Evolutionary conservation across 345 rosid genomes (phyloP).

Genomic region (Eucalyptus curtisii): DNA sequence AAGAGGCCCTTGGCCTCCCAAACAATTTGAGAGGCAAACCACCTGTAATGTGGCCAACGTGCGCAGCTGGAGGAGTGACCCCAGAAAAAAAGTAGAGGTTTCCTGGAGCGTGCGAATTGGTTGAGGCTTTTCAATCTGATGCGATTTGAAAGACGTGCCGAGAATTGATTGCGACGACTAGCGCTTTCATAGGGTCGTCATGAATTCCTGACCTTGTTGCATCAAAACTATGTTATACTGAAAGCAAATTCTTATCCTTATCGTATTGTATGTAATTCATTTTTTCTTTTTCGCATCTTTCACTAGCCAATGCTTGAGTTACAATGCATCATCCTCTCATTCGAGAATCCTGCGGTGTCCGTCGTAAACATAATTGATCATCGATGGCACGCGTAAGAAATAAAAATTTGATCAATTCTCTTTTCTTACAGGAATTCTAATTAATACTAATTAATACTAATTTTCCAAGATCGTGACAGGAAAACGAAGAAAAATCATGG

Average conservation of each 20-base stretch:
- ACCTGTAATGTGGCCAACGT: background rate
- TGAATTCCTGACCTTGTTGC: background rate
- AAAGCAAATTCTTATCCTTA: background rate
- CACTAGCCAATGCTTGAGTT: background rate
- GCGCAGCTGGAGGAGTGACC: background rate
- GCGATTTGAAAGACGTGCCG: background rate
- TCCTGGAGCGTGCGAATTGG: background rate
- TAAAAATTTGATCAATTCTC: background rate
- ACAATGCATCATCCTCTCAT: background rate
- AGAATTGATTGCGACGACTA: background rate
- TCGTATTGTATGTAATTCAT: background rate
- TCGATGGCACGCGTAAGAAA: rapidly evolving
- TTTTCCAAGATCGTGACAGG: background rate
- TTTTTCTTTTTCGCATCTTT: background rate
- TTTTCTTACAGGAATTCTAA: background rate
- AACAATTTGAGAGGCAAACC: background rate
- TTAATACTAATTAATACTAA: background rate
- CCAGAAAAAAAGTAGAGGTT: background rate
- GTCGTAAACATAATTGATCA: background rate
- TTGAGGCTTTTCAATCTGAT: background rate
- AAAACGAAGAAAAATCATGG: background rate
- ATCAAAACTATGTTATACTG: background rate
- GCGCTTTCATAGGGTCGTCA: background rate
- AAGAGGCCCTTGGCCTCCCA: background rate
- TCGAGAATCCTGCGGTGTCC: background rate